Percentiles rank a stretch among this genome's conserved stretches.
Evolutionary conservation across 2,329 filamentous ascomycete species (phyloP).

Genomic region (Paraphoma sp.): DNA sequence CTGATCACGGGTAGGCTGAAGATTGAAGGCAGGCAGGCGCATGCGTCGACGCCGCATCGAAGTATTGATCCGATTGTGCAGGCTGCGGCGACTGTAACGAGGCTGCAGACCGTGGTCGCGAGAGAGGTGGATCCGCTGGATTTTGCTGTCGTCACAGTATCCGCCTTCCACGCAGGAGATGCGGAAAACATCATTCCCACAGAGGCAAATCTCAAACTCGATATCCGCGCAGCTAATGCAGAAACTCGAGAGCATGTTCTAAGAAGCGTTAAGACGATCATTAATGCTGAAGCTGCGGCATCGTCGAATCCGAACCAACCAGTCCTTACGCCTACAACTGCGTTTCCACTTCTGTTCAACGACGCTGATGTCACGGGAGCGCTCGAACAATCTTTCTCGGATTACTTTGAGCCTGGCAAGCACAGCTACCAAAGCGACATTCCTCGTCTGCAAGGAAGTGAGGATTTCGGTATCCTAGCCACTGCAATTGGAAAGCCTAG

Average conservation of each 20-base stretch:
- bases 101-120: conserved; percentile 66
- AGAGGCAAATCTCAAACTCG: conserved; percentile 60
- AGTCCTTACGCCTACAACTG: conserved; percentile 45
- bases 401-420: conserved; percentile 51
- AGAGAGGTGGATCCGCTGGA: conserved; percentile 63
- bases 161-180: conserved; percentile 64
- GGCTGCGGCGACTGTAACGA: conserved; percentile 61
- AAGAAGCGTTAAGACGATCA: conserved; percentile 58
- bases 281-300: conserved; percentile 62
- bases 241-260: conserved; percentile 58
- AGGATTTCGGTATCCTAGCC: conserved; percentile 66
- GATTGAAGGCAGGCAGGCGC: conserved; percentile 65
- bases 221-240: conserved; percentile 58
- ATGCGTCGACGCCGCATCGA: conserved; percentile 63
- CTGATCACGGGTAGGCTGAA: conserved; percentile 54
- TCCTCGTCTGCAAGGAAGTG: conserved; percentile 56
- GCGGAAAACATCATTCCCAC: conserved; percentile 68
- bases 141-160: conserved; percentile 65
- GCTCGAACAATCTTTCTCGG: conserved; percentile 53
- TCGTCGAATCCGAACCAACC: conserved; percentile 54
- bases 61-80: conserved; percentile 66
- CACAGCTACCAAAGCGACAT: conserved; percentile 48
- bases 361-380: conserved; percentile 53
- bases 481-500: conserved; percentile 57
- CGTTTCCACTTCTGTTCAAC: conserved; percentile 61